phyloP scores from a whole-genome alignment of 441 rosid genomes.

The Iberis amara region DNA sequence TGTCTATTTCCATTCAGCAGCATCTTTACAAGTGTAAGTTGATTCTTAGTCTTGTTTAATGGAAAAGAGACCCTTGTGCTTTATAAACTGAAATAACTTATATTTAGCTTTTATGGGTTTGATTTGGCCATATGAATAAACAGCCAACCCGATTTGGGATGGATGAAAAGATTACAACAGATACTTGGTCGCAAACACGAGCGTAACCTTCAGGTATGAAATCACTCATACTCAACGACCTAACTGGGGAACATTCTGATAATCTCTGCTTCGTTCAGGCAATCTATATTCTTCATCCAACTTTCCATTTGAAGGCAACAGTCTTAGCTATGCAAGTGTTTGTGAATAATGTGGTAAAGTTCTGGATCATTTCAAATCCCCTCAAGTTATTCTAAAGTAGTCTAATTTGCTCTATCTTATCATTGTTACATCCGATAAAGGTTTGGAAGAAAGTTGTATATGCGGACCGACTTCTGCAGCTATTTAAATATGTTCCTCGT shows the following conservation, averaged over 20 bases:
- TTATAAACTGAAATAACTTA: constrained; percentile 1
- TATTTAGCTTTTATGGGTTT: not conserved
- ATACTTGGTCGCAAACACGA: constrained; percentile 96
- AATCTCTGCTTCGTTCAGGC: constrained; percentile 43
- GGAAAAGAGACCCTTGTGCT: not conserved
- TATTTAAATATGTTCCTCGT: constrained; percentile 94
- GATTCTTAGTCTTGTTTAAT: constrained; percentile 18
- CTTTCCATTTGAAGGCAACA: constrained; percentile 79
- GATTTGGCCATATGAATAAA: constrained; percentile 14
- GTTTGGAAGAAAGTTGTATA: constrained; percentile 97
- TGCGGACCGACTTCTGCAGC: constrained; percentile 80
- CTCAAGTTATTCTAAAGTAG: not conserved
- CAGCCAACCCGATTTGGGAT: constrained; percentile 97
- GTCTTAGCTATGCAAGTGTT: constrained; percentile 69
- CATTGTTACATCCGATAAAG: constrained; percentile 38
- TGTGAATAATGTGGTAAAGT: constrained; percentile 68
- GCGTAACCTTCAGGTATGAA: constrained; percentile 78
- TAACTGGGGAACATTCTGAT: not conserved
- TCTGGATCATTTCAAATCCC: constrained; percentile 6
- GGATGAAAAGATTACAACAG: constrained; percentile 92
- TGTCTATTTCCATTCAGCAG: constrained; percentile 95
- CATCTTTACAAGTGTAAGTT: constrained; percentile 92
- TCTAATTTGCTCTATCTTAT: not conserved
- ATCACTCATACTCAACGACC: constrained; percentile 12
- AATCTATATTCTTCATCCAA: constrained; percentile 73